These are phyloP conservation scores for Vigna nakashimae DNA, from an alignment of 306 rosid species.

Conservation along the genomic window DNA sequence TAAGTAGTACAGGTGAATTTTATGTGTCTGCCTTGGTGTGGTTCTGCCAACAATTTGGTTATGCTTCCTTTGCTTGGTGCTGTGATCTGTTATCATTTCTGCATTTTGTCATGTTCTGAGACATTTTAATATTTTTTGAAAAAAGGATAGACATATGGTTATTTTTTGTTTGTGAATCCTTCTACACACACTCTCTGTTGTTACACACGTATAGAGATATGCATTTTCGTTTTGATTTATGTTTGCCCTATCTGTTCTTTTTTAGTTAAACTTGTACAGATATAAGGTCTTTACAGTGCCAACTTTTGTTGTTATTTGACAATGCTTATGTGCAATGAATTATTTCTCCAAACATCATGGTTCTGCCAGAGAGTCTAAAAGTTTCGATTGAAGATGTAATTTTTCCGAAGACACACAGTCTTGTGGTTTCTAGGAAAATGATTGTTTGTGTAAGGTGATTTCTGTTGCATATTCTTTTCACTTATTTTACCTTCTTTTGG, in stretches of 20 bases:
- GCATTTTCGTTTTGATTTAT: neutral
- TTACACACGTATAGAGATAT: neutral
- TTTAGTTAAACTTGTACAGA: neutral
- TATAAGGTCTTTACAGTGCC: neutral
- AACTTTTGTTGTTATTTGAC: neutral
- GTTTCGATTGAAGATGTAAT: neutral
- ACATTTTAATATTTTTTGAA: neutral
- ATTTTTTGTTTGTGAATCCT: neutral
- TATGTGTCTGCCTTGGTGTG: neutral
- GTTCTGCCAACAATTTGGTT: neutral
- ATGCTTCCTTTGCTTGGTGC: neutral
- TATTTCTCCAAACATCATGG: neutral
- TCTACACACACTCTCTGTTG: neutral
- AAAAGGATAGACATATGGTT: too few species aligned
- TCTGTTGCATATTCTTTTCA: neutral
- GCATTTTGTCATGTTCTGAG: neutral
- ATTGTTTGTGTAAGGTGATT: neutral
- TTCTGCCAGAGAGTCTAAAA: neutral
- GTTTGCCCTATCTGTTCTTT: neutral
- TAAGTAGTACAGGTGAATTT: slow-evolving; percentile 24
- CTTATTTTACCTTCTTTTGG: neutral
- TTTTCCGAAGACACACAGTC: neutral
- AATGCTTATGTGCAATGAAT: neutral
- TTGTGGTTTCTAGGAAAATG: neutral
- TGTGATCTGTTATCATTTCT: neutral